phyloP scores from a whole-genome alignment of 345 rosid genomes.

The Linum lewisii region DNA sequence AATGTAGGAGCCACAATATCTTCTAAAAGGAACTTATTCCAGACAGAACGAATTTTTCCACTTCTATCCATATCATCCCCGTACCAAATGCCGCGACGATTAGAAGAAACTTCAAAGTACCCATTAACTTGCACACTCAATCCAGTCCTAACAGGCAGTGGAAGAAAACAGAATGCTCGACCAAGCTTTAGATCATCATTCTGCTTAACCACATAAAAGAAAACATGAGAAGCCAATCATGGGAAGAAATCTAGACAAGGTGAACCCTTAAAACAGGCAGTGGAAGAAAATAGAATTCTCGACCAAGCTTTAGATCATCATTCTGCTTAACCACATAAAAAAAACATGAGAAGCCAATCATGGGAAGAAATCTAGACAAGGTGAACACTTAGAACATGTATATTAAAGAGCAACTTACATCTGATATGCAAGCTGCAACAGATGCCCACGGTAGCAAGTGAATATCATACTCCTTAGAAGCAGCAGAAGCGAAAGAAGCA shows the following conservation, averaged over 20 bases:
- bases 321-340: slow-evolving; percentile 34
- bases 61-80: slow-evolving; percentile 98
- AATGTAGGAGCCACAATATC: slow-evolving; percentile 78
- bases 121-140: slow-evolving; percentile 80
- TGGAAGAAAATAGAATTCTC: slow-evolving; percentile 92
- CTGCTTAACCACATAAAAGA: slow-evolving; percentile 33
- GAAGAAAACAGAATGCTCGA: slow-evolving; percentile 91
- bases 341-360: slow-evolving; percentile 15
- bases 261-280: slow-evolving; percentile 10
- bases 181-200: slow-evolving; percentile 58
- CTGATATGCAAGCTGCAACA: slow-evolving; percentile 81
- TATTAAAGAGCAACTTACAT: slow-evolving; percentile 33
- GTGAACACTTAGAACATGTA: not conserved
- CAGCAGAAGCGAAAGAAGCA: slow-evolving; percentile 71
- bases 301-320: slow-evolving; percentile 60
- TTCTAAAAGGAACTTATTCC: slow-evolving; percentile 94
- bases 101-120: slow-evolving; percentile 92
- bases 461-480: slow-evolving; percentile 82
- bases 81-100: slow-evolving; percentile 97
- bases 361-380: not conserved
- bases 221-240: slow-evolving; percentile 14
- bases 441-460: slow-evolving; percentile 94
- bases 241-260: not conserved
- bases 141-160: slow-evolving; percentile 89
- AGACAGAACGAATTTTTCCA: slow-evolving; percentile 84